phyloP scores from a whole-genome alignment of 345 rosid species.

The Raphanus sativus region DNA sequence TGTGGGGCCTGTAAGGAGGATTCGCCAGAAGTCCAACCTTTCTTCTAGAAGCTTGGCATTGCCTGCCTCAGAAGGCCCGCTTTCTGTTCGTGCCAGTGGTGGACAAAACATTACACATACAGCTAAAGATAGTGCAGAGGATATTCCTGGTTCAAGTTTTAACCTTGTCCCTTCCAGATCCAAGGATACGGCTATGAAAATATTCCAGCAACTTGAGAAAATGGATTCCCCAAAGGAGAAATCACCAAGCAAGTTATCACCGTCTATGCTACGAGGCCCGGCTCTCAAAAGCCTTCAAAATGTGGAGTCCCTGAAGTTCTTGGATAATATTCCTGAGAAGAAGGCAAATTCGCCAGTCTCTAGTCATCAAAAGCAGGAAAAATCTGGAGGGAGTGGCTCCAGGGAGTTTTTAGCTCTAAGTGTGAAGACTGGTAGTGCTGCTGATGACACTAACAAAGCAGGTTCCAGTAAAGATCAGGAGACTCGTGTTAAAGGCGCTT shows the following conservation, averaged over 20 bases:
- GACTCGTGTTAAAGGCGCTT: slow-evolving; percentile 34
- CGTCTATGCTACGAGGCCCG: slow-evolving; percentile 69
- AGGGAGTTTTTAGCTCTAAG: slow-evolving; percentile 26
- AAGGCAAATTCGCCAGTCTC: slow-evolving; percentile 39
- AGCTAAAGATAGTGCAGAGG: slow-evolving; percentile 40
- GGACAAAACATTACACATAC: slow-evolving; percentile 33
- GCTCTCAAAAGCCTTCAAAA: slow-evolving; percentile 79
- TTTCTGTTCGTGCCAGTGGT: slow-evolving; percentile 38
- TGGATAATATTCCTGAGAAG: slow-evolving; percentile 48
- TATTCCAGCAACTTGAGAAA: slow-evolving; percentile 68
- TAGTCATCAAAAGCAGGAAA: slow-evolving; percentile 43
- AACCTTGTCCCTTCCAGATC: slow-evolving; percentile 71
- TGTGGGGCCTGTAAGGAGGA: slow-evolving; percentile 83
- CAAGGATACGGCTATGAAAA: slow-evolving; percentile 76
- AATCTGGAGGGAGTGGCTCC: slow-evolving; percentile 43
- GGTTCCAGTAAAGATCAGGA: slow-evolving; percentile 34
- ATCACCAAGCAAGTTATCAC: slow-evolving; percentile 69
- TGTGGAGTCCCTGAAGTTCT: slow-evolving; percentile 54
- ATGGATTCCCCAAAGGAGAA: slow-evolving; percentile 65
- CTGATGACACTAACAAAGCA: slow-evolving; percentile 37
- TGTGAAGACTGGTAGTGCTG: slow-evolving; percentile 37
- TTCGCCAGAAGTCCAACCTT: slow-evolving; percentile 80
- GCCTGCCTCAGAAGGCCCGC: slow-evolving; percentile 44
- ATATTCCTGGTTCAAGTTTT: slow-evolving; percentile 45
- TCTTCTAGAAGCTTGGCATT: slow-evolving; percentile 48